Evolutionary conservation across 2,329 filamentous ascomycete species (phyloP).

Genomic region (Venturia nashicola): DNA sequence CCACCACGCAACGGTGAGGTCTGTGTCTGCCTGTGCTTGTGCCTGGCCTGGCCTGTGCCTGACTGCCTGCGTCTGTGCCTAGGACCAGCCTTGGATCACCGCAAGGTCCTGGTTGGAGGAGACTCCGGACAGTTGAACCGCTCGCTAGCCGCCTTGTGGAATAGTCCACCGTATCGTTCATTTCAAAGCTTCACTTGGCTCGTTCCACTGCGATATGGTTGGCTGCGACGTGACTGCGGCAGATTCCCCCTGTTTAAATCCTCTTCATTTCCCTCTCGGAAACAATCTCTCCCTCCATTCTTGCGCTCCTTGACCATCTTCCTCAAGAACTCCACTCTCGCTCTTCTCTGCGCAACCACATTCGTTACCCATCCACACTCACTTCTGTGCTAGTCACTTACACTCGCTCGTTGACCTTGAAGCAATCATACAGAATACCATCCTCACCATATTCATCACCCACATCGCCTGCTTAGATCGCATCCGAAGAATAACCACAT

Average conservation of each 20-base stretch:
- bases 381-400: not conserved
- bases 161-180: not conserved
- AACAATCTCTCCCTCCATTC: not conserved
- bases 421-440: not conserved
- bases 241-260: not conserved
- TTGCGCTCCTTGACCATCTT: not conserved
- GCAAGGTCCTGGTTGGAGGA: not conserved
- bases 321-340: not conserved
- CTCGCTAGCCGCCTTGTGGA: not conserved
- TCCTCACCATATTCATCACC: not conserved
- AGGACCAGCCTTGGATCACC: not conserved
- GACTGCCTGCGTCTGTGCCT: no score
- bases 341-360: not conserved
- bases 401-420: slow-evolving; percentile 3
- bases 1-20: not conserved
- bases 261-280: not conserved
- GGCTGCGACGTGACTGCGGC: not conserved
- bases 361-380: not conserved
- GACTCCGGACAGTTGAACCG: no score
- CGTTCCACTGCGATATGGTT: not conserved
- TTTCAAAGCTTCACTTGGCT: not conserved
- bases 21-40: no score
- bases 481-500: not conserved
- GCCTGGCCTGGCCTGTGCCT: not conserved
- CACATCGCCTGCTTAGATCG: not conserved